Evolutionary conservation across 2,329 filamentous ascomycete species (phyloP).

Genomic region (Capronia epimyces): DNA sequence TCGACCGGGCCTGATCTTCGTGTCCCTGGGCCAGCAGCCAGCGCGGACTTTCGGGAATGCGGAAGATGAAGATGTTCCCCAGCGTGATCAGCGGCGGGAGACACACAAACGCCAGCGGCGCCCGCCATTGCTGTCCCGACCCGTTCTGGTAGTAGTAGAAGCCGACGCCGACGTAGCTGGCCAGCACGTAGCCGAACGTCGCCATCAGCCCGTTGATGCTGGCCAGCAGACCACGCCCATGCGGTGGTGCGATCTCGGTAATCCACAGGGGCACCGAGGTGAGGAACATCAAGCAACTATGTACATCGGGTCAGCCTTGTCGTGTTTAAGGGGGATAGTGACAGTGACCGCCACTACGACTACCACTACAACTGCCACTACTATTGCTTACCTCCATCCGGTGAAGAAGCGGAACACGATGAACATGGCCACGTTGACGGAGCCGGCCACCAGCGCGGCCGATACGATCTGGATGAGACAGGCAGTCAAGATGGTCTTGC

Average conservation of each 20-base stretch:
- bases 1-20: slow-evolving; percentile 41
- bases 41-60: background rate
- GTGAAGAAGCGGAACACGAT: slow-evolving; percentile 4
- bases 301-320: too few relatives aligned
- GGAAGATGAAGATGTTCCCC: background rate
- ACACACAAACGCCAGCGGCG: background rate
- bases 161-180: slow-evolving; percentile 7
- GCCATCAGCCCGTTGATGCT: background rate
- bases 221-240: background rate
- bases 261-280: slow-evolving; percentile 4
- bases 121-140: background rate
- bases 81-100: background rate
- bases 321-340: too few relatives aligned
- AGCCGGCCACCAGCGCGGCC: background rate
- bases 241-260: slow-evolving; percentile 1
- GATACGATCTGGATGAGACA: background rate
- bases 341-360: too few relatives aligned
- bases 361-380: too few relatives aligned
- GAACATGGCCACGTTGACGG: slow-evolving; percentile 5
- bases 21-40: slow-evolving; percentile 39
- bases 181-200: background rate
- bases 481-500: background rate
- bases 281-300: background rate
- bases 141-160: background rate
- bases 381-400: slow-evolving; percentile 1